Base-by-base conservation (phyloP, 192 early-diverging fungal genomes). In the Coemansia aciculifera region DNA sequence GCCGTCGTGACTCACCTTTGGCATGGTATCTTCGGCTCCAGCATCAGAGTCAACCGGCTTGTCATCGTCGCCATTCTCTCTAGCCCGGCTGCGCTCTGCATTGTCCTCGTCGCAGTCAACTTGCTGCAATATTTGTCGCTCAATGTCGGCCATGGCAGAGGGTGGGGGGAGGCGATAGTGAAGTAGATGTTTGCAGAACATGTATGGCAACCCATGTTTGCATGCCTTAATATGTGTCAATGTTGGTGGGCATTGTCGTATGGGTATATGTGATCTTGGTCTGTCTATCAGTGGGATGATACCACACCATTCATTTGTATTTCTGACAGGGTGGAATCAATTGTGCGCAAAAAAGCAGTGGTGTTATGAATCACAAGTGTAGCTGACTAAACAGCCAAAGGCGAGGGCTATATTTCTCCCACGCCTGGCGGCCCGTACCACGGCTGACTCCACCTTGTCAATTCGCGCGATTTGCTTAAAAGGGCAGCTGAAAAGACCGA, bases 61-160 rank as follows among this genome's bases (percentile, higher is more conserved):
- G 46, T 32, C 37, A 24, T 39, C 51, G 24, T 68, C 72, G 34
- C 59, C 59, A 21, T 69, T 75, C 32, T 60, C 73, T 3, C 17
- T 21, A 0, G 64, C 61, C 34, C 65, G 37, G 21, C 36, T 36
- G 10, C 61, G 59, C 52, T 76, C 68, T 23, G 36, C 38, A 15
- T 24, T 23, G 27, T 64, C 64, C 54, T 74, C 67, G 48, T 74
- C 72, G 23, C 42, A 40, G 40, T 34, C 34, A 23, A 15, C n/a
- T 56, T 32, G 74, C 42, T 37, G 39, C 11, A 71, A 54, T 15
- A 71, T 42, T 38, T 52, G 34, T 34, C 37, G 48, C 46, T 70
- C 68, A 46, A 71, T 76, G 48, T 67, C 49, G 3, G 66, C 44
- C 72, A 74, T 74, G 44, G 43, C 52, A 19, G 9, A 8, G 44